A percentile compares a stretch with the other conserved stretches of the same genome.
Evolutionary conservation across 1,139 yeast species (phyloP).

Genomic region (Scheffersomyces titani): DNA sequence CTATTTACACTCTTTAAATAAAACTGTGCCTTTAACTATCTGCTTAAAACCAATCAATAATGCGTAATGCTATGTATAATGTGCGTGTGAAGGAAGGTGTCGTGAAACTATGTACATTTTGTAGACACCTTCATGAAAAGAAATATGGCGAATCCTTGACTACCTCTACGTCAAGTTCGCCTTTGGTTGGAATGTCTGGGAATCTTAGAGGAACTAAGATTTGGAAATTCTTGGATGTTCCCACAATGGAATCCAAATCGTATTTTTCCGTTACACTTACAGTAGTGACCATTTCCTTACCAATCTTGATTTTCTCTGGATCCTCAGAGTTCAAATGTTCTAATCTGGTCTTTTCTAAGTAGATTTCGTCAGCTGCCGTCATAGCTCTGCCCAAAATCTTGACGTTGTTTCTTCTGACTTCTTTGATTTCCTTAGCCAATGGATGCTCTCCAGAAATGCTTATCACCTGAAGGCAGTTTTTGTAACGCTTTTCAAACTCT

Average conservation of each 20-base stretch:
- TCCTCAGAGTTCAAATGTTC: constrained; percentile 54
- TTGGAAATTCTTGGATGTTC: constrained; percentile 30
- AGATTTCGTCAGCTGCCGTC: constrained; percentile 72
- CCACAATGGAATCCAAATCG: constrained; percentile 27
- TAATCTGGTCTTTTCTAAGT: constrained; percentile 66
- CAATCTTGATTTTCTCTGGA: constrained; percentile 51
- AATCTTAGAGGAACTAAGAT: constrained; percentile 63
- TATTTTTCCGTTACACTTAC: constrained; percentile 60
- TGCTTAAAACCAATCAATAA: not conserved
- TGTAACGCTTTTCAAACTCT: constrained; percentile 82
- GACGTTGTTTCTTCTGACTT: constrained; percentile 51
- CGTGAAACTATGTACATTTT: constrained; percentile 10
- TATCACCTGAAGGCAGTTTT: constrained; percentile 64
- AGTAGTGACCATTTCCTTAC: constrained; percentile 67
- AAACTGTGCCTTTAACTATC: not conserved
- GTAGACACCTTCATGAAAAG: constrained; percentile 45
- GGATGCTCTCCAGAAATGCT: constrained; percentile 54
- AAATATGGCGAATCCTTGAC: constrained; percentile 79
- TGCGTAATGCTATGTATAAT: not conserved
- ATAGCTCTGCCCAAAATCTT: constrained; percentile 56
- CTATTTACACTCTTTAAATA: constrained; percentile 1
- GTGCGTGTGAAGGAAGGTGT: not conserved
- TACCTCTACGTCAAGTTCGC: constrained; percentile 76
- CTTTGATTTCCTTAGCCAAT: constrained; percentile 52
- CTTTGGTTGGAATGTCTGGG: constrained; percentile 78